A percentile compares a stretch with the other conserved stretches of the same genome.
Conservation (phyloP, 441 rosid genomes). For the Kokia cookei region DNA sequence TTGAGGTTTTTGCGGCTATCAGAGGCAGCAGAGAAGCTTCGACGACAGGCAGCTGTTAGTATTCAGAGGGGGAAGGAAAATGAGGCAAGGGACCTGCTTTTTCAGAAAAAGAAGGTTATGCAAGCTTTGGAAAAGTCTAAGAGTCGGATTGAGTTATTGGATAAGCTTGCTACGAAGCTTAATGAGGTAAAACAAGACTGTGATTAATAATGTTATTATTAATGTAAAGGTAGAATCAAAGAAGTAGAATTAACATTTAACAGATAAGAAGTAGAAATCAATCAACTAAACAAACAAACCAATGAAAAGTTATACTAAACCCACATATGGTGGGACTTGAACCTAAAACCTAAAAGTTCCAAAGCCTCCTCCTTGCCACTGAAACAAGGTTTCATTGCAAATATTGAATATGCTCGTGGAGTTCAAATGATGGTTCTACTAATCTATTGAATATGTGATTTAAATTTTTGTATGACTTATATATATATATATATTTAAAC, state of each 20-base stretch:
- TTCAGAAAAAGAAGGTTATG: conserved; percentile 81
- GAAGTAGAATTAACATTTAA: neutral
- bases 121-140: conserved; percentile 71
- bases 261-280: neutral
- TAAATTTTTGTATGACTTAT: neutral
- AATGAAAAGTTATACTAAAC: neutral
- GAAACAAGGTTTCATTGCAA: neutral
- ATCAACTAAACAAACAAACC: neutral
- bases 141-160: conserved; percentile 64
- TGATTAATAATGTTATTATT: neutral
- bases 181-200: conserved; percentile 41
- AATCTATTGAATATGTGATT: neutral
- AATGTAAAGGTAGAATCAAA: neutral
- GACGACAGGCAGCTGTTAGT: conserved; percentile 56
- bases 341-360: neutral
- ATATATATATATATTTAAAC: neutral
- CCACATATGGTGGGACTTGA: neutral
- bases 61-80: conserved; percentile 60
- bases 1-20: conserved; percentile 72
- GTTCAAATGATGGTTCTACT: neutral
- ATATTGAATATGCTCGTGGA: neutral
- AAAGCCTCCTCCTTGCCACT: neutral
- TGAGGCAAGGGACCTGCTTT: conserved; percentile 71
- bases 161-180: conserved; percentile 61
- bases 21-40: conserved; percentile 80